Evolutionary conservation across 208 protist species (phyloP).

Genomic region (Leishmania lainsoni): DNA sequence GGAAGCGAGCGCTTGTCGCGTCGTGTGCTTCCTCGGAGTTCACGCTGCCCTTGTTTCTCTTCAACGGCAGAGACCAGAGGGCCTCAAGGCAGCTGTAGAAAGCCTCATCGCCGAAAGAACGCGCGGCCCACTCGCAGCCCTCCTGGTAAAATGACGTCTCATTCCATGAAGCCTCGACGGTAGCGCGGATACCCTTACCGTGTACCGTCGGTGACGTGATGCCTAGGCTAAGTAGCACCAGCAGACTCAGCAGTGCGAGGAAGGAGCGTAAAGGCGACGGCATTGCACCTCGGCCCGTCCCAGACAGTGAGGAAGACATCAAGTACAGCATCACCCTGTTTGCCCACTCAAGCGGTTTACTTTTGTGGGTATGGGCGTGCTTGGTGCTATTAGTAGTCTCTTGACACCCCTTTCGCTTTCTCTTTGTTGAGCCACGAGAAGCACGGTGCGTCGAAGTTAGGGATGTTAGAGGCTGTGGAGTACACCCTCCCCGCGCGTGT

Average conservation of each 20-base stretch:
- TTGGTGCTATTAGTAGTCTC: not conserved
- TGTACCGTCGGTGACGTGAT: not conserved
- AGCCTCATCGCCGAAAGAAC: constrained; percentile 19
- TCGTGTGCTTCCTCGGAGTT: not conserved
- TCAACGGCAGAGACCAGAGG: constrained; percentile 21
- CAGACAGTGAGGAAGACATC: not conserved
- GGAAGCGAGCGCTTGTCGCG: constrained; percentile 11
- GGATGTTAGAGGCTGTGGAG: not conserved
- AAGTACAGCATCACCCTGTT: not conserved
- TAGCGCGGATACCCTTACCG: constrained; percentile 48
- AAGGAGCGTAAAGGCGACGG: not conserved
- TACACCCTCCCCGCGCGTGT: not conserved
- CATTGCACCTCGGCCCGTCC: not conserved
- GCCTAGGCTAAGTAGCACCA: constrained; percentile 1
- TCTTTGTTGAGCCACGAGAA: not conserved
- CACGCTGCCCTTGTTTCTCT: not conserved
- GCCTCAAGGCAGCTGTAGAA: constrained; percentile 60
- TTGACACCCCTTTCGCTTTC: not conserved
- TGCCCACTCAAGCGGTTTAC: not conserved
- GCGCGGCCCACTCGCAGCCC: constrained; percentile 57
- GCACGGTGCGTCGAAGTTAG: not conserved
- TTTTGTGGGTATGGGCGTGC: constrained; percentile 7
- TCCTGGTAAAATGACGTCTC: constrained; percentile 70
- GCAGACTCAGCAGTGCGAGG: constrained; percentile 4
- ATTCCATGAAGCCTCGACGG: constrained; percentile 61